phyloP scores from a whole-genome alignment of 768 basidiomycete species.

The Rhizopogon roseolus region DNA sequence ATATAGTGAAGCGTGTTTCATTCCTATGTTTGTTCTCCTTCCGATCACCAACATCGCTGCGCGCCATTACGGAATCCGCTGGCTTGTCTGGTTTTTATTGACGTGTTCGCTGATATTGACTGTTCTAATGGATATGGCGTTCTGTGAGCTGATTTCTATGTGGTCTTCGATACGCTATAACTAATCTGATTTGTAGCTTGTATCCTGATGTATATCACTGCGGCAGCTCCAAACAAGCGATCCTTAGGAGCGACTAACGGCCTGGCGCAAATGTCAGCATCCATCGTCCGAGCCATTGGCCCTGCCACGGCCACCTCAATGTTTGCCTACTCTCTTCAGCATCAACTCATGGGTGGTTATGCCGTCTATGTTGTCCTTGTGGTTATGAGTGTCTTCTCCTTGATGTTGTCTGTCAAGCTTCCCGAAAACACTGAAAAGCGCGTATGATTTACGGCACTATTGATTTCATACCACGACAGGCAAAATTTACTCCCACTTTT shows the following conservation, averaged over 20 bases:
- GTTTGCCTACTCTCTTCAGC: conserved; percentile 32
- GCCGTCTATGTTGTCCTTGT: conserved; percentile 29
- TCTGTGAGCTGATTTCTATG: conserved; percentile 16
- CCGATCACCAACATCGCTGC: conserved; percentile 25
- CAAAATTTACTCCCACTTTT: background rate
- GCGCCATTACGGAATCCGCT: conserved; percentile 14
- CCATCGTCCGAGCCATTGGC: conserved; percentile 28
- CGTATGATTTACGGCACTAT: background rate
- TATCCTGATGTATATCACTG: conserved; percentile 65
- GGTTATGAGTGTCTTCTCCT: conserved; percentile 8
- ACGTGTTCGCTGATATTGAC: conserved; percentile 18
- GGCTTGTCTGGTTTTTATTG: conserved; percentile 24
- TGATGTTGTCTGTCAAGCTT: conserved; percentile 16
- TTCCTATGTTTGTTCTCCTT: conserved; percentile 27
- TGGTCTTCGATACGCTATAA: background rate
- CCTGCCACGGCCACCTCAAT: conserved; percentile 28
- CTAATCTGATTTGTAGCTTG: conserved; percentile 40
- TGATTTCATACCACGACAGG: background rate
- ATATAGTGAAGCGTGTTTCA: conserved; percentile 20
- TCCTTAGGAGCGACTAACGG: conserved; percentile 72
- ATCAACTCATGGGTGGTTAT: conserved; percentile 31
- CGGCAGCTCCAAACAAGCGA: conserved; percentile 59
- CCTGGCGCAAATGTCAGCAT: conserved; percentile 24
- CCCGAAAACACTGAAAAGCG: conserved; percentile 3
- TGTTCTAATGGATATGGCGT: conserved; percentile 26